phyloP scores from a whole-genome alignment of 2,329 filamentous ascomycete species.

The Aureobasidium vineae region DNA sequence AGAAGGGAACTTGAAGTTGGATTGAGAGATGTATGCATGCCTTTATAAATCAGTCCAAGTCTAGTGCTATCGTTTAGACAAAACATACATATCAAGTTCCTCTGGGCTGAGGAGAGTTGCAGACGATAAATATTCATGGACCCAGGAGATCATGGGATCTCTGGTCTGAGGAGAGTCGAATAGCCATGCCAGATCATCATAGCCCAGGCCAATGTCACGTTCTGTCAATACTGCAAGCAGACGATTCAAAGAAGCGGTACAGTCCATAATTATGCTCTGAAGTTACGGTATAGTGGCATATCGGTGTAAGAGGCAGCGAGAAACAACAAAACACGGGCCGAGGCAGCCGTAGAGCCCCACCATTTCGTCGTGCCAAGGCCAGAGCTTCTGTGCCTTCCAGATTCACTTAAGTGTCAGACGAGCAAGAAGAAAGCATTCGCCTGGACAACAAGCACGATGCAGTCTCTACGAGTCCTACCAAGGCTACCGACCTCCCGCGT shows the following conservation, averaged over 20 bases:
- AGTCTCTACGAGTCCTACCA: neutral
- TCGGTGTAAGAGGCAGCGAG: constrained; percentile 19
- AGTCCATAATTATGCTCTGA: neutral
- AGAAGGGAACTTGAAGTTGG: neutral
- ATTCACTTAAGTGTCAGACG: neutral
- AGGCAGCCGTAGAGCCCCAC: constrained; percentile 3
- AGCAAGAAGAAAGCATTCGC: neutral
- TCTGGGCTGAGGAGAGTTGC: constrained; percentile 50
- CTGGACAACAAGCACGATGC: constrained; percentile 1
- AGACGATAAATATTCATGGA: constrained; percentile 48
- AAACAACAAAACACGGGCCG: constrained; percentile 16
- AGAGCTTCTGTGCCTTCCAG: neutral
- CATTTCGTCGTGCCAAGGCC: constrained; percentile 14
- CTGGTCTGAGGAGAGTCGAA: constrained; percentile 47
- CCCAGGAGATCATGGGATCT: constrained; percentile 45
- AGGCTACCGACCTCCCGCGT: constrained; percentile 6
- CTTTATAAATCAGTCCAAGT: neutral
- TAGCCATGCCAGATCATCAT: constrained; percentile 49
- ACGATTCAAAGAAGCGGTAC: constrained; percentile 37
- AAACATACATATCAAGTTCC: constrained; percentile 48
- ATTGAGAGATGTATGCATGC: constrained; percentile 10
- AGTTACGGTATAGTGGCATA: neutral
- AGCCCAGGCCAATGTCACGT: constrained; percentile 45
- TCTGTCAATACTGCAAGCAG: constrained; percentile 48
- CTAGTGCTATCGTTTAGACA: constrained; percentile 32